Percentiles rank a stretch among this genome's conserved stretches.
Evolutionary conservation across 257 asterid genomes (phyloP).

Genomic region (Fraxinus americana): DNA sequence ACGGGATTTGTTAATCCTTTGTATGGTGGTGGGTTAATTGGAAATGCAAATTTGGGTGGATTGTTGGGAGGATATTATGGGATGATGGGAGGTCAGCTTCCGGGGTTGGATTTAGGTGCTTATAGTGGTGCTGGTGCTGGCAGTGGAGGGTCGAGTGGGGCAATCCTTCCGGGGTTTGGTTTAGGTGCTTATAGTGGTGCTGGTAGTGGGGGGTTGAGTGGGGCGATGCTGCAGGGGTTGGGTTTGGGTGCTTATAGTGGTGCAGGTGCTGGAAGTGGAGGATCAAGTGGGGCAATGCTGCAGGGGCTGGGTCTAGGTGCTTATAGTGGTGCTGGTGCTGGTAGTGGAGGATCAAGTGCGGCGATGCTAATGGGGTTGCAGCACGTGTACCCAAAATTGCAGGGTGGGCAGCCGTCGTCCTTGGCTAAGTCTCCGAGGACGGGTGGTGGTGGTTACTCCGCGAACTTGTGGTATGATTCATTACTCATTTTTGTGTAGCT

Average conservation of each 20-base stretch:
- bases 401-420: slow-evolving; percentile 45
- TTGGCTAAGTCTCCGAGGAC: slow-evolving; percentile 38
- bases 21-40: slow-evolving; percentile 47
- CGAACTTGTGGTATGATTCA: slow-evolving; percentile 47
- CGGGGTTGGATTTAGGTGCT: slow-evolving; percentile 45
- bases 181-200: slow-evolving; percentile 27
- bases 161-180: slow-evolving; percentile 28
- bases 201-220: slow-evolving; percentile 40
- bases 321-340: slow-evolving; percentile 26
- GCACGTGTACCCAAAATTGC: slow-evolving; percentile 52
- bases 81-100: slow-evolving; percentile 46
- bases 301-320: slow-evolving; percentile 27
- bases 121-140: slow-evolving; percentile 35
- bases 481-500: slow-evolving; percentile 3
- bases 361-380: slow-evolving; percentile 45
- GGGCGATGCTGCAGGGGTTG: slow-evolving; percentile 32
- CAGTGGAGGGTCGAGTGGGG: slow-evolving; percentile 43
- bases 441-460: slow-evolving; percentile 43
- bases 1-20: slow-evolving; percentile 51
- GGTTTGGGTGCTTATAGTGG: slow-evolving; percentile 27
- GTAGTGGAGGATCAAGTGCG: slow-evolving; percentile 41
- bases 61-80: slow-evolving; percentile 66
- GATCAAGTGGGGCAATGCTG: slow-evolving; percentile 36
- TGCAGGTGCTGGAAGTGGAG: slow-evolving; percentile 26
- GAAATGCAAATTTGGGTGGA: slow-evolving; percentile 48